Base-by-base conservation (phyloP, 202 grass and related monocot species). In the Bolboschoenoplectus hybrid region DNA sequence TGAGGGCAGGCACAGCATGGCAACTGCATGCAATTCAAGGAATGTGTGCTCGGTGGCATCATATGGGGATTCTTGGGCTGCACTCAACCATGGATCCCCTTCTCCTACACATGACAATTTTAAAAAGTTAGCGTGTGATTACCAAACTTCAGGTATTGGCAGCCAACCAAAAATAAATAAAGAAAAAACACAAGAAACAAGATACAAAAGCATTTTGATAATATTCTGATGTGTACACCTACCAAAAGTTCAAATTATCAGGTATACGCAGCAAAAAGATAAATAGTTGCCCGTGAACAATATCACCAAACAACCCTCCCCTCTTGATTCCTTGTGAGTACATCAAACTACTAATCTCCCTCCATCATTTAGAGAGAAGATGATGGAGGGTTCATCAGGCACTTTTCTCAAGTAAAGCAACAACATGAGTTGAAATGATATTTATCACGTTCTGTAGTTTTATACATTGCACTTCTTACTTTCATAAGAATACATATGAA, bases 1-100 rank as follows among this genome's bases (percentile, higher is more conserved):
- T 74, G 93, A 95, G 88, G 93, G 96, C 81, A 98, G 84, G 83
- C 90, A 95, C 34, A 98, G 88, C 68, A 94, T 94, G 89, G 91
- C 93, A 81, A 91, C 93, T 51, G 91, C 96, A 93, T 91, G 93
- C 83, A 98, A 90, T 86, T 94, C 90, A 65, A 95, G 86, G 73
- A 82, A 94, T 81, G 90, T 82, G 87, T 68, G 41, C 19, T 94
- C 90, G 47, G 87, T 73, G 1, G 86, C 52, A 84, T 71, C 58
- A 82, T 90, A 92, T 84, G 87, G 56, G 74, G 87, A 93, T 34
- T 43, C 87, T 67, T 94, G 87, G 2, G 89, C 69, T 85, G 93
- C 88, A 92, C 86, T 85, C 83, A 98, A 74, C 96, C 93, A 98
- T 85, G 90, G 90, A 61, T 81, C 86, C 73, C 85, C 90, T 87